Conservation (phyloP, 2,329 filamentous ascomycete species). For the Leptographium flavum region DNA sequence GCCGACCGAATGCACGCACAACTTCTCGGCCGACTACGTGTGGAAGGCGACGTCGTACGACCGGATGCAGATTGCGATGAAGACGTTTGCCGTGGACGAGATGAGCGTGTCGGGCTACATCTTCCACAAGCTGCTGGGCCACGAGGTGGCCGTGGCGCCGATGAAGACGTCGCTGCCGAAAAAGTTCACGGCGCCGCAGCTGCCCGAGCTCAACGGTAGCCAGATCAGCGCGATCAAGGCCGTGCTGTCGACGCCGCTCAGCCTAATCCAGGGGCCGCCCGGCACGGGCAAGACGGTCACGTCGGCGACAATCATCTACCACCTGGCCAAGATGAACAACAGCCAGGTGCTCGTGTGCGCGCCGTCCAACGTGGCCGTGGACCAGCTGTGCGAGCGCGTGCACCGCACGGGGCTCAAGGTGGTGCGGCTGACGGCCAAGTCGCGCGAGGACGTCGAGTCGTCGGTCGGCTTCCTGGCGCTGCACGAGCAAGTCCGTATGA, state of each 20-base stretch:
- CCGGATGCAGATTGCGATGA: conserved; percentile 98
- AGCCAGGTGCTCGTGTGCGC: conserved; percentile 93
- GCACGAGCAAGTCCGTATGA: conserved; percentile 94
- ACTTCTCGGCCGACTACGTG: conserved; percentile 97
- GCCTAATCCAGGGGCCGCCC: conserved; percentile 89
- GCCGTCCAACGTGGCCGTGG: conserved; percentile 94
- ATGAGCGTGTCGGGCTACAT: conserved; percentile 98
- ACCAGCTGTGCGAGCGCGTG: conserved; percentile 94
- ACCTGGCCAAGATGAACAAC: conserved; percentile 86
- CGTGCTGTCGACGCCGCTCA: conserved; percentile 83
- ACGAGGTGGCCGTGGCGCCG: conserved; percentile 84
- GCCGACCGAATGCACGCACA: conserved; percentile 89
- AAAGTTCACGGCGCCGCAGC: conserved; percentile 88
- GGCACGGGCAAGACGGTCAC: conserved; percentile 98
- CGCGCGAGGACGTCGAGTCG: conserved; percentile 96
- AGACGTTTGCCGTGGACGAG: conserved; percentile 94
- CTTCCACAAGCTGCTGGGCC: conserved; percentile 89
- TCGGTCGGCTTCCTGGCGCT: conserved; percentile 89
- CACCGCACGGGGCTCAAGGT: conserved; percentile 91
- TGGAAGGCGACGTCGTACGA: conserved; percentile 99
- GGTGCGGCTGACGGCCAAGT: conserved; percentile 96
- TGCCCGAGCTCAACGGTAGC: conserved; percentile 89
- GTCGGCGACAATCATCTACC: conserved; percentile 96
- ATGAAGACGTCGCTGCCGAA: conserved; percentile 94
- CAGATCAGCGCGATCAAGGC: conserved; percentile 95